A percentile compares a stretch with the other conserved stretches of the same genome.
Evolutionary conservation across 306 rosid genomes (phyloP).

Genomic region (Alnus rubra): DNA sequence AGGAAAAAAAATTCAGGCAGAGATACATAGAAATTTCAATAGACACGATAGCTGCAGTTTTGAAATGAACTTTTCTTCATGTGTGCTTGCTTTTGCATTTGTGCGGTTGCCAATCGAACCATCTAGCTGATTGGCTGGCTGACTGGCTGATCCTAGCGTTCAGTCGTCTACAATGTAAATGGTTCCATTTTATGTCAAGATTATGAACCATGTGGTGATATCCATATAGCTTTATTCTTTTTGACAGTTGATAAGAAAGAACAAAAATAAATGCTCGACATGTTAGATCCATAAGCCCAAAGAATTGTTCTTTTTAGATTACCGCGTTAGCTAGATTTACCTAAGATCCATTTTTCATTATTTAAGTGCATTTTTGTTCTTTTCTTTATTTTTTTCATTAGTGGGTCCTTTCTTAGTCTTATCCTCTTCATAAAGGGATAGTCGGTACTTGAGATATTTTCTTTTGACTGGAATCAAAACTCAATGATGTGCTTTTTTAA

Average conservation of each 20-base stretch:
- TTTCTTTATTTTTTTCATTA: background rate
- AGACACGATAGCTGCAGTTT: background rate
- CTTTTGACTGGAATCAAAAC: too few relatives aligned
- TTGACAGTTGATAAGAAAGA: conserved; percentile 16
- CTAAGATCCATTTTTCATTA: background rate
- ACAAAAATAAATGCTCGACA: conserved; percentile 23
- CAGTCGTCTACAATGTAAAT: conserved; percentile 6
- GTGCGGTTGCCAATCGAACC: background rate
- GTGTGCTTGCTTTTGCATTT: background rate
- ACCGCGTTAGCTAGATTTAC: conserved; percentile 19
- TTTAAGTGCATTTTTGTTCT: background rate
- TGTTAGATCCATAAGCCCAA: conserved; percentile 15
- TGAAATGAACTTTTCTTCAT: background rate
- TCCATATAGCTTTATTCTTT: conserved; percentile 19
- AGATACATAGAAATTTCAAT: background rate
- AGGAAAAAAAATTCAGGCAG: background rate
- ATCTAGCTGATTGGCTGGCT: conserved; percentile 1
- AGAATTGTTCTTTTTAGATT: conserved; percentile 9
- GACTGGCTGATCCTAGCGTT: background rate
- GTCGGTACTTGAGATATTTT: too few relatives aligned
- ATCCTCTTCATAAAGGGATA: background rate
- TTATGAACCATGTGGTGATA: conserved; percentile 26
- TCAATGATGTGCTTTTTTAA: too few relatives aligned
- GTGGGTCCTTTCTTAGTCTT: conserved; percentile 1
- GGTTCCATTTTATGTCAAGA: conserved; percentile 1